A percentile compares a stretch with the other conserved stretches of the same genome.
Conservation (phyloP, 108 stramenopile genomes). For the Cyclostephanos invisitatus region DNA sequence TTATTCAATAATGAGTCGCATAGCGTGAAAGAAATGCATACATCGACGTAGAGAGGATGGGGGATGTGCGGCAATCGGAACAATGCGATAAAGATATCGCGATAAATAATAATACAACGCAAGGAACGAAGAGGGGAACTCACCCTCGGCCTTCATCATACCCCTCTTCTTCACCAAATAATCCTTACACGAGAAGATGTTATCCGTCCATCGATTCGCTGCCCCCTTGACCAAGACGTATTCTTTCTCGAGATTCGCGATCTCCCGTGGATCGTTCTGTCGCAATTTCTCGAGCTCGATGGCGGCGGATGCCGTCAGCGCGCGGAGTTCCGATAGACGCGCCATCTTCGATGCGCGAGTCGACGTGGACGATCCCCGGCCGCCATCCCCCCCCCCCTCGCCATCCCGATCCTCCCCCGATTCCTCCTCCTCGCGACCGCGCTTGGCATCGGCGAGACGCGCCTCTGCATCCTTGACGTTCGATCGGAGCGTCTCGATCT, state of each 20-base stretch:
- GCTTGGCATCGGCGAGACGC: slow-evolving; percentile 79
- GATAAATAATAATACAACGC: too few species aligned
- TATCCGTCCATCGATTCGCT: slow-evolving; percentile 94
- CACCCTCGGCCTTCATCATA: slow-evolving; percentile 77
- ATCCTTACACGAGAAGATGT: slow-evolving; percentile 78
- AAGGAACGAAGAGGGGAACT: background rate
- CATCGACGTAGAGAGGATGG: background rate
- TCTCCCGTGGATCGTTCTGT: slow-evolving; percentile 89
- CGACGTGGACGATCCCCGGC: background rate
- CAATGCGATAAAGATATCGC: too few species aligned
- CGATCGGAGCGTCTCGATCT: slow-evolving; percentile 54
- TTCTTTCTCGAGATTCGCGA: slow-evolving; percentile 80
- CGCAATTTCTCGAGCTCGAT: slow-evolving; percentile 67
- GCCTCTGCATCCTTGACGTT: slow-evolving; percentile 61
- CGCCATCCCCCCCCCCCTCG: slow-evolving; percentile 2
- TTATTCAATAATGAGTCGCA: too few species aligned
- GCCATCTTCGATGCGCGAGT: slow-evolving; percentile 68
- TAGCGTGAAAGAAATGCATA: background rate
- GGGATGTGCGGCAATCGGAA: too few species aligned
- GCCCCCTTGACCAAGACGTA: slow-evolving; percentile 66
- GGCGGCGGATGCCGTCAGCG: slow-evolving; percentile 33
- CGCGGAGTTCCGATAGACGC: slow-evolving; percentile 52
- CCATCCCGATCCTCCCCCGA: too few species aligned
- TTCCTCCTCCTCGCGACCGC: slow-evolving; percentile 68
- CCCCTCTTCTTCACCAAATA: slow-evolving; percentile 93